phyloP scores from a whole-genome alignment of 75 land plant genomes.

The Selaginella moellendorffii region DNA sequence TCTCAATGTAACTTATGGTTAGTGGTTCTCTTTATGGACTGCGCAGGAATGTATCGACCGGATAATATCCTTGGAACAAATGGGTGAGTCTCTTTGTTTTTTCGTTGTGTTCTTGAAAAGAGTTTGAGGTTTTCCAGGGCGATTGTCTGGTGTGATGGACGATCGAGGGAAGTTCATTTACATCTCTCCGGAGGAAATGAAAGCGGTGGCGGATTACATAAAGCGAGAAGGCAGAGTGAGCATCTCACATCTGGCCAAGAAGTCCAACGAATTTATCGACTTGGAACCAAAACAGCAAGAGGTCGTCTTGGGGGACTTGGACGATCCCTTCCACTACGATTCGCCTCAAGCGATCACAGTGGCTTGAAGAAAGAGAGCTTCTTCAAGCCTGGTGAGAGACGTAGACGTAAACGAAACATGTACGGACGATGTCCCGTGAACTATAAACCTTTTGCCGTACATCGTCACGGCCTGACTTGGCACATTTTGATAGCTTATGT shows the following conservation, averaged over 20 bases:
- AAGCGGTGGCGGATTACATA: conserved; percentile 92
- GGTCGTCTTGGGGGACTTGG: too few relatives aligned
- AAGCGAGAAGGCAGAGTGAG: conserved; percentile 84
- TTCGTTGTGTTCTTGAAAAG: conserved; percentile 1
- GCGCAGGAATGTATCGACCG: conserved; percentile 87
- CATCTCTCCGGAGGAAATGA: conserved; percentile 95
- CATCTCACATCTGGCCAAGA: conserved; percentile 87
- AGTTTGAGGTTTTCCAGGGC: conserved; percentile 26
- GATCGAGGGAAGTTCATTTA: conserved; percentile 95
- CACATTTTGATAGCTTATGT: too few relatives aligned
- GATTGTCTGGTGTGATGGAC: conserved; percentile 96
- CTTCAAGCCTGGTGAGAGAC: too few relatives aligned
- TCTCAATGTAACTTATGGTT: background rate
- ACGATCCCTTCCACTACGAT: too few relatives aligned
- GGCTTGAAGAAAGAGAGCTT: too few relatives aligned
- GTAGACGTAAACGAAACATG: too few relatives aligned
- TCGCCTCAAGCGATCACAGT: too few relatives aligned
- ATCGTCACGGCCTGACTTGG: too few relatives aligned
- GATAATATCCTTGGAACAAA: conserved; percentile 59
- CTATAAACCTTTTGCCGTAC: too few relatives aligned
- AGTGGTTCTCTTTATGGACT: background rate
- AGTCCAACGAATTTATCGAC: conserved; percentile 93
- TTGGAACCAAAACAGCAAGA: conserved; percentile 57
- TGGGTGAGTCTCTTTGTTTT: conserved; percentile 33
- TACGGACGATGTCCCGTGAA: too few relatives aligned